These are phyloP conservation scores for Lolium perenne DNA, from an alignment of 176 grass and related monocot genomes.

Conservation along the genomic window DNA sequence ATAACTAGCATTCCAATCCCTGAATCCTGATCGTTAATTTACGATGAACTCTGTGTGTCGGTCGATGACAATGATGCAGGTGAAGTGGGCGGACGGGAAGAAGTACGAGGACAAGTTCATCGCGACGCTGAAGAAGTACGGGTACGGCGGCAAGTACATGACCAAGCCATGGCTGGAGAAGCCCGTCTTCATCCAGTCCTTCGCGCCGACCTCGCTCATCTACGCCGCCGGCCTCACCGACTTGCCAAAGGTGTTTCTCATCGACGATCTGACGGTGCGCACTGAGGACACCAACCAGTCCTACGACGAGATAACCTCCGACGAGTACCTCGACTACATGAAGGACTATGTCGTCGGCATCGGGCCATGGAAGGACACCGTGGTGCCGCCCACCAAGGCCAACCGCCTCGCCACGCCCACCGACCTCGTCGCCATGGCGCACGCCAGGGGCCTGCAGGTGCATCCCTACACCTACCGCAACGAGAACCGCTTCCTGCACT, in stretches of 20 bases:
- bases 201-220: constrained; percentile 50
- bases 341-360: constrained; percentile 45
- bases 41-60: not conserved
- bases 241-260: constrained; percentile 52
- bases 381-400: constrained; percentile 55
- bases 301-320: constrained; percentile 60
- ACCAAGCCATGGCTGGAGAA: constrained; percentile 29
- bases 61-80: not conserved
- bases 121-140: constrained; percentile 56
- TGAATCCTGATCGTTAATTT: not conserved
- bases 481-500: constrained; percentile 61
- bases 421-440: constrained; percentile 58
- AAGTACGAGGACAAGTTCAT: constrained; percentile 64
- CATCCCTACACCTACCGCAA: constrained; percentile 64
- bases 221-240: constrained; percentile 46
- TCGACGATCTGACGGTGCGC: constrained; percentile 53
- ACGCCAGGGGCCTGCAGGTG: constrained; percentile 55
- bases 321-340: constrained; percentile 58
- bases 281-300: constrained; percentile 69
- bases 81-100: constrained; percentile 57
- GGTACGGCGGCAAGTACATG: constrained; percentile 58
- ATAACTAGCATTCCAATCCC: not conserved
- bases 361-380: constrained; percentile 61
- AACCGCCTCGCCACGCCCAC: constrained; percentile 47
- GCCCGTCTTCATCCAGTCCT: constrained; percentile 60